Conservation (phyloP, 2,329 filamentous ascomycete genomes). For the Chaetoscypha palmicola region DNA sequence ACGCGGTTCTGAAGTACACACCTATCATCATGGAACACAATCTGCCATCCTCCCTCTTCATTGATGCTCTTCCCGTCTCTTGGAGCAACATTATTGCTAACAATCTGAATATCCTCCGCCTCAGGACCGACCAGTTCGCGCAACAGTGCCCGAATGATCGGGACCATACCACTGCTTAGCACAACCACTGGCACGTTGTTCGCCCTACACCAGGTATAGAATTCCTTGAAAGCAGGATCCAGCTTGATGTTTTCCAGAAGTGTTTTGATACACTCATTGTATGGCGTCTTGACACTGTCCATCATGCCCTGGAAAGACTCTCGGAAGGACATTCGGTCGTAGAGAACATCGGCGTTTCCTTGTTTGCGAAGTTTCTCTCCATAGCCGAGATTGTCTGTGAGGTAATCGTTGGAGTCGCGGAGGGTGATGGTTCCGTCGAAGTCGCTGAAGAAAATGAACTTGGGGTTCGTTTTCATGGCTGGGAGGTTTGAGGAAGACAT, state of each 20-base stretch:
- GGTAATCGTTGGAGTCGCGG: slow-evolving; percentile 57
- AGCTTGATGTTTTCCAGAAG: slow-evolving; percentile 78
- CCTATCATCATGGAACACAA: slow-evolving; percentile 83
- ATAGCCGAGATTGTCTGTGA: slow-evolving; percentile 90
- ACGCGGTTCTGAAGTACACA: slow-evolving; percentile 31
- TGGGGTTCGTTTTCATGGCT: slow-evolving; percentile 61
- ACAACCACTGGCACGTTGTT: slow-evolving; percentile 91
- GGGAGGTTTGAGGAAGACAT: slow-evolving; percentile 39
- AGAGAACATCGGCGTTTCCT: slow-evolving; percentile 71
- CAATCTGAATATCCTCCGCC: slow-evolving; percentile 73
- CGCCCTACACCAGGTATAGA: slow-evolving; percentile 72
- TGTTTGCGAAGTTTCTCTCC: slow-evolving; percentile 63
- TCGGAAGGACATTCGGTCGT: slow-evolving; percentile 65
- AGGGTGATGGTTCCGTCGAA: slow-evolving; percentile 94
- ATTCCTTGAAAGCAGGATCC: slow-evolving; percentile 81
- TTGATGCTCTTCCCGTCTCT: slow-evolving; percentile 66
- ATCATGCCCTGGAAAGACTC: slow-evolving; percentile 90
- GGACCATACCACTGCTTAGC: slow-evolving; percentile 85
- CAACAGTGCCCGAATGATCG: slow-evolving; percentile 79
- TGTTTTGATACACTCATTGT: slow-evolving; percentile 70
- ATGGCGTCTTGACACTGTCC: slow-evolving; percentile 74
- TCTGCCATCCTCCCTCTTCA: slow-evolving; percentile 77
- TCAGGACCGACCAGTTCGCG: slow-evolving; percentile 71
- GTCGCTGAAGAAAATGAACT: slow-evolving; percentile 97
- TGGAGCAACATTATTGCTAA: slow-evolving; percentile 73